Evolutionary conservation across 2,329 filamentous ascomycete species (phyloP).

Genomic region (Aureobasidium melanogenum): DNA sequence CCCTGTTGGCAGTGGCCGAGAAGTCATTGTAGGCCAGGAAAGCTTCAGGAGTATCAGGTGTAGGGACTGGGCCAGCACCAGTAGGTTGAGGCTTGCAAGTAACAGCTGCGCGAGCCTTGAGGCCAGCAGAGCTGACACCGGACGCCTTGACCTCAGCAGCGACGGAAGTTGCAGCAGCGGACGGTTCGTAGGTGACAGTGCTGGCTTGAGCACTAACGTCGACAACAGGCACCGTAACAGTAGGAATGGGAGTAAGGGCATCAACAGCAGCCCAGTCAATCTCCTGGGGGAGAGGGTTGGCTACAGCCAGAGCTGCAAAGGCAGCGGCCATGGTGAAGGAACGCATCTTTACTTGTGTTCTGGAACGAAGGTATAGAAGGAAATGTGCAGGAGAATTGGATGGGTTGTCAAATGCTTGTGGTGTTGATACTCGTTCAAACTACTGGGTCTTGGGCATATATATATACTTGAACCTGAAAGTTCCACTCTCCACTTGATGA

Average conservation of each 20-base stretch:
- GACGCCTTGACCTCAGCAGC: neutral
- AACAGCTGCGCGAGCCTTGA: neutral
- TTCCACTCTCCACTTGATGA: neutral
- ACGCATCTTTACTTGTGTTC: neutral
- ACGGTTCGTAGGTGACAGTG: constrained; percentile 13
- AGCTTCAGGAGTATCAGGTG: constrained; percentile 15
- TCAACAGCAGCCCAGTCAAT: constrained; percentile 15
- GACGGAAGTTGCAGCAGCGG: constrained; percentile 7
- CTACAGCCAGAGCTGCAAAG: constrained; percentile 11
- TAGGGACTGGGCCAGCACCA: constrained; percentile 4
- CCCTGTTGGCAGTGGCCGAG: constrained; percentile 13
- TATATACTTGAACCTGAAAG: neutral
- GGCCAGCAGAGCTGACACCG: neutral
- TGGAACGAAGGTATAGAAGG: neutral
- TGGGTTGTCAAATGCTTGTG: neutral
- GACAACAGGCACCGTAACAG: constrained; percentile 10
- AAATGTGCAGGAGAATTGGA: neutral
- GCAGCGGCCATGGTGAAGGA: constrained; percentile 8
- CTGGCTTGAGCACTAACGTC: constrained; percentile 11
- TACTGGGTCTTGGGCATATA: neutral
- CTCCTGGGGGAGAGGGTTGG: constrained; percentile 14
- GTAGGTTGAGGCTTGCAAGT: constrained; percentile 1
- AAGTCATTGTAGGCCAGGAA: constrained; percentile 16
- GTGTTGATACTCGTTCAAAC: neutral
- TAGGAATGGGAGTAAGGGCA: constrained; percentile 10